A percentile compares a stretch with the other conserved stretches of the same genome.
phyloP scores from a whole-genome alignment of 345 rosid species.

The Citrus sinensis region DVS_A1.0 CM039166.1:24629001-24629500 shows the following conservation, averaged over 20 bases:
- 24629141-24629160: background rate
- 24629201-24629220: background rate
- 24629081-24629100: too few relatives aligned
- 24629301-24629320: slow-evolving; percentile 1
- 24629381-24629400: background rate
- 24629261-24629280: slow-evolving; percentile 89
- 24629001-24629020: background rate
- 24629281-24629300: slow-evolving; percentile 69
- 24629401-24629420: background rate
- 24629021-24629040: background rate
- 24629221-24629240: background rate
- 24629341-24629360: background rate
- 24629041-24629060: too few relatives aligned
- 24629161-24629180: background rate
- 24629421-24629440: background rate
- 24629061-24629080: too few relatives aligned
- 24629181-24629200: background rate
- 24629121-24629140: background rate
- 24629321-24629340: background rate
- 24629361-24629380: too few relatives aligned
- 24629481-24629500: background rate
- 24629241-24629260: slow-evolving; percentile 90
- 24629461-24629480: background rate
- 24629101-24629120: background rate
- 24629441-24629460: background rate